These are phyloP conservation scores for Kickxella alabastrina DNA, from an alignment of 192 early-diverging fungal genomes.

Conservation along the genomic window DNA sequence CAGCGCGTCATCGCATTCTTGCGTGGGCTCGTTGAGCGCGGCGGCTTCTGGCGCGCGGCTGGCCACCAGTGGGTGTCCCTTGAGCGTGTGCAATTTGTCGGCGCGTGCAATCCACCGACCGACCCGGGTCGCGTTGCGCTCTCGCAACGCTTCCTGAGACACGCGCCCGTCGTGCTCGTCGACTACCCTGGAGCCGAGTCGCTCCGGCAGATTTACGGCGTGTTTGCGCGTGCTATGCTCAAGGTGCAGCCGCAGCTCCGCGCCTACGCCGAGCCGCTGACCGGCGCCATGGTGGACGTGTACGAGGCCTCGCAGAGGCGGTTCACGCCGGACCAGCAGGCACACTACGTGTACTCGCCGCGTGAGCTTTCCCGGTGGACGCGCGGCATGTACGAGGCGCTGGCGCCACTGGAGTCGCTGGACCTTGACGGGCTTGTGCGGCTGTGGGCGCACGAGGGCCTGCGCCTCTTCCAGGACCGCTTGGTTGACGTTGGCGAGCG, in stretches of 20 bases:
- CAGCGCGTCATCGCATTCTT: constrained; percentile 97
- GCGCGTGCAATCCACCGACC: constrained; percentile 99
- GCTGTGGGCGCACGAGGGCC: constrained; percentile 97
- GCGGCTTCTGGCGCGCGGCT: constrained; percentile 92
- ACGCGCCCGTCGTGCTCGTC: constrained; percentile 95
- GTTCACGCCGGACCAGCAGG: constrained; percentile 97
- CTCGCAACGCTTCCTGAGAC: constrained; percentile 93
- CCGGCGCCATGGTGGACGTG: constrained; percentile 96
- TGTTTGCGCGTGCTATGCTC: constrained; percentile 87
- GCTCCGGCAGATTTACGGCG: constrained; percentile 92
- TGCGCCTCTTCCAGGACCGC: constrained; percentile 98
- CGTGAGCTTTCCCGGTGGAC: constrained; percentile 99
- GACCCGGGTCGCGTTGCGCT: constrained; percentile 97
- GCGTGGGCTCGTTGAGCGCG: constrained; percentile 89
- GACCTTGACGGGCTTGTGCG: constrained; percentile 83
- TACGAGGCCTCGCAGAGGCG: constrained; percentile 83
- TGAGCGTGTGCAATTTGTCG: constrained; percentile 98
- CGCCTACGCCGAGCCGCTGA: constrained; percentile 87
- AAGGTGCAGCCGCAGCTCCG: constrained; percentile 88
- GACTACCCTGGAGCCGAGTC: constrained; percentile 95
- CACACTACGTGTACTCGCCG: constrained; percentile 99
- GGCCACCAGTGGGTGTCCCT: constrained; percentile 93
- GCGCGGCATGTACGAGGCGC: constrained; percentile 94
- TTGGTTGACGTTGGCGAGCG: constrained; percentile 85
- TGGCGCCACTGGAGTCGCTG: constrained; percentile 77